These are phyloP conservation scores for Phytophthora foliorum DNA, from an alignment of 352 stramenopile species.

Conservation along the genomic window DNA sequence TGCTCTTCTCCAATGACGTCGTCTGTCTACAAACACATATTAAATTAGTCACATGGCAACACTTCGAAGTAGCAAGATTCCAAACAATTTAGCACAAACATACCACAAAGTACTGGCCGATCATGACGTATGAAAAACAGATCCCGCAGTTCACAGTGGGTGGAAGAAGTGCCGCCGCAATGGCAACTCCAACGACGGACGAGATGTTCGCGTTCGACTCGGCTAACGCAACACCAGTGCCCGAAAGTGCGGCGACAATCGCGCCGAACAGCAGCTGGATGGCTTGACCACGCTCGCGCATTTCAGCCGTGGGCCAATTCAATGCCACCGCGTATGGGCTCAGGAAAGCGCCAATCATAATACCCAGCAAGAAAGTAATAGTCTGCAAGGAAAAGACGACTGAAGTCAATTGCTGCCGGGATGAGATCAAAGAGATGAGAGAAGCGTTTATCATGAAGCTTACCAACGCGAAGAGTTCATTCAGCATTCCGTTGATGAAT, in stretches of 20 bases:
- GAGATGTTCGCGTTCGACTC: constrained; percentile 92
- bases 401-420: background rate
- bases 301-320: constrained; percentile 88
- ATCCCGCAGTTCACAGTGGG: constrained; percentile 90
- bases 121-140: constrained; percentile 88
- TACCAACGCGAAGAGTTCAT: constrained; percentile 85
- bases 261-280: constrained; percentile 87
- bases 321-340: constrained; percentile 81
- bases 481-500: constrained; percentile 87
- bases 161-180: constrained; percentile 82
- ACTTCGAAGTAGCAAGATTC: background rate
- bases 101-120: constrained; percentile 89
- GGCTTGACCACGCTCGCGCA: constrained; percentile 79
- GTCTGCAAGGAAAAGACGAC: constrained; percentile 37
- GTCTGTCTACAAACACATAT: constrained; percentile 46
- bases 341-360: constrained; percentile 84
- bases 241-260: constrained; percentile 80
- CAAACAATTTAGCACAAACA: background rate
- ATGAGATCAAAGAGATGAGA: background rate
- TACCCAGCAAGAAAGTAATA: constrained; percentile 81
- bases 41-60: background rate
- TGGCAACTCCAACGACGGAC: constrained; percentile 91
- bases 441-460: background rate
- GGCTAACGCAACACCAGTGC: constrained; percentile 78
- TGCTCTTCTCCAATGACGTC: constrained; percentile 85